Conservation (phyloP, 2,329 filamentous ascomycete genomes). For the Nigrospora oryzae region DNA sequence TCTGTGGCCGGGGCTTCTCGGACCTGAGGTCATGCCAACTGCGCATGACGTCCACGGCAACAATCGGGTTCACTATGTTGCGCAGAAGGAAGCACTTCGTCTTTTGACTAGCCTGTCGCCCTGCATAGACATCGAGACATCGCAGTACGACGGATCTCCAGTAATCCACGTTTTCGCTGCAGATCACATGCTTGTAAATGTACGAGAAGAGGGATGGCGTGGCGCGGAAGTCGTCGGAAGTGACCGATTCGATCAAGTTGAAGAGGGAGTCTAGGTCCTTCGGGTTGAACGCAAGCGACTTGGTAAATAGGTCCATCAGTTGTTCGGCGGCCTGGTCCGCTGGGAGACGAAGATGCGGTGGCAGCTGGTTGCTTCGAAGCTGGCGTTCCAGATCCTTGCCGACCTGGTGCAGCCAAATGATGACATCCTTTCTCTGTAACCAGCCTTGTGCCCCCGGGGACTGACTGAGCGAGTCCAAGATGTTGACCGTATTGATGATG, state of each 20-base stretch:
- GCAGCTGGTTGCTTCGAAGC: constrained; percentile 61
- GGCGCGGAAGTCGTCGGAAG: constrained; percentile 70
- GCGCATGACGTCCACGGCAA: constrained; percentile 91
- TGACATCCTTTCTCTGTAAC: constrained; percentile 59
- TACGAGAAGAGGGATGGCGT: constrained; percentile 71
- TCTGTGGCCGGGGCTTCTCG: constrained; percentile 49
- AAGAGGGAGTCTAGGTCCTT: constrained; percentile 79
- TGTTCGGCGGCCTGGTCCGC: constrained; percentile 86
- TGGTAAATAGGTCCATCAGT: constrained; percentile 76
- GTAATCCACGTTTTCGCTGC: constrained; percentile 75
- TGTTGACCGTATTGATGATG: constrained; percentile 79
- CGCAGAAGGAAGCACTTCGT: constrained; percentile 90
- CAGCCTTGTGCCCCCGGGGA: constrained; percentile 58
- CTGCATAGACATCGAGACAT: constrained; percentile 80
- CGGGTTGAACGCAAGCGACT: constrained; percentile 65
- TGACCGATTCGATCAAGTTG: constrained; percentile 73
- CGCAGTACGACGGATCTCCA: constrained; percentile 75
- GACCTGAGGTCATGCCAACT: constrained; percentile 52
- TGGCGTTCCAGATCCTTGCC: constrained; percentile 74
- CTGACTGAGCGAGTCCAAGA: constrained; percentile 70
- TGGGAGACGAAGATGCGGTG: constrained; percentile 66
- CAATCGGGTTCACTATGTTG: constrained; percentile 88
- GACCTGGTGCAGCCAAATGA: constrained; percentile 53
- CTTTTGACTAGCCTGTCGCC: constrained; percentile 71
- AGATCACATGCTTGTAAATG: constrained; percentile 79